Base-by-base conservation (phyloP, 2,329 filamentous ascomycete species). In the Phoma sp. region DNA sequence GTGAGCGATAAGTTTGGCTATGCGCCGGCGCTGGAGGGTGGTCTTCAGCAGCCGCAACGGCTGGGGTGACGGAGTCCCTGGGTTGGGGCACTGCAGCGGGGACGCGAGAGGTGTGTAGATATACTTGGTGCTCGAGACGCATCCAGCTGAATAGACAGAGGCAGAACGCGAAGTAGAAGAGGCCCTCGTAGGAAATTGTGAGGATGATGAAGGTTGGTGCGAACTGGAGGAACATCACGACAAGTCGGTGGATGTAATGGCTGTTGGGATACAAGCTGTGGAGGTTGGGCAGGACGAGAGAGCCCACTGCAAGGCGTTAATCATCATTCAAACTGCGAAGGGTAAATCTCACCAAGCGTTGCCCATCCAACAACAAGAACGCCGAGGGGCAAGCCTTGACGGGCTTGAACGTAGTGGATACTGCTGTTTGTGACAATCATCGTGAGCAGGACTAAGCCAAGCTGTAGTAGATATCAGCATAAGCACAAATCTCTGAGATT, bases 161-260 rank as follows among this genome's bases (percentile, higher is more conserved):
- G 68, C 88, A 92, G 75, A 97, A 99, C 9, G 89, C 86, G 55
- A 97, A 86, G 75, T 98, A 99, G 75, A 99, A 99, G 2, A 99
- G 82, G 0, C 93, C 93, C 75, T 99, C 95, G 77, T 96, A 99
- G 0, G 93, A 97, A 65, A 98, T 97, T 7, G 93, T 96, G 45
- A 99, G 85, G 67, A 99, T 93, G 70, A 99, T 89, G 75, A 98
- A 99, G 1, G 89, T 89, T 0, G 95, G 95, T 0, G 93, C 89
- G 71, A 96, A 98, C 4, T 93, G 90, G 43, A 99, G 81, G 78
- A 98, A 99, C 48, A 97, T 87, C 64, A 96, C 85, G 62, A 93
- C 83, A 4, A 99, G 80, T 23, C 93, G 88, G 73, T 98, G 93
- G 62, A 98, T 84, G 74, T 98, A 97, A 76, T 97, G 88, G 62